These are phyloP conservation scores for Starmerella roubikii DNA, from an alignment of 805 yeast species.

Conservation along the genomic window DNA sequence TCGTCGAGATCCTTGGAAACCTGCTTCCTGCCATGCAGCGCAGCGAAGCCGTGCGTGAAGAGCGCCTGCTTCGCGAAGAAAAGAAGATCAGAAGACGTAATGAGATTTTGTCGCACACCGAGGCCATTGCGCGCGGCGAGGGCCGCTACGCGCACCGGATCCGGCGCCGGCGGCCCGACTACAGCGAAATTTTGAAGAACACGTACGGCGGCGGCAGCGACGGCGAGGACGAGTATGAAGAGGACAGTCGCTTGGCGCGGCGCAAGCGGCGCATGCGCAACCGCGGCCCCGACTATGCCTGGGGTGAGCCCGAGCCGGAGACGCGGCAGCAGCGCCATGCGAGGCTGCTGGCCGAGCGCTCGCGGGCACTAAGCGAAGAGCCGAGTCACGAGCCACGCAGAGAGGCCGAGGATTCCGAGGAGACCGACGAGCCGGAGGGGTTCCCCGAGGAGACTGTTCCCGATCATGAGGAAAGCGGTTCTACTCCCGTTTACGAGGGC, in stretches of 20 bases:
- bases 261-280: constrained; percentile 7
- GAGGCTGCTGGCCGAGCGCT: constrained; percentile 15
- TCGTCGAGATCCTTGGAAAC: constrained; percentile 17
- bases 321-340: constrained; percentile 19
- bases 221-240: constrained; percentile 7
- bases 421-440: background rate
- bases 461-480: too few species aligned
- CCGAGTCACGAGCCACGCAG: background rate
- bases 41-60: constrained; percentile 13
- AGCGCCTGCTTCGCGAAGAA: constrained; percentile 16
- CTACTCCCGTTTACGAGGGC: too few species aligned
- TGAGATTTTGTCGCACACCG: constrained; percentile 16
- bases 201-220: constrained; percentile 5
- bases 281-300: constrained; percentile 11
- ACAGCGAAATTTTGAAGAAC: constrained; percentile 9
- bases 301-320: constrained; percentile 17
- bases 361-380: constrained; percentile 4
- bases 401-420: background rate
- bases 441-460: background rate
- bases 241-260: constrained; percentile 2
- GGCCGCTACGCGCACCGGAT: constrained; percentile 19
- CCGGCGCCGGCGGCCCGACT: constrained; percentile 13
- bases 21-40: constrained; percentile 13
- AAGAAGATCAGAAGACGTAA: constrained; percentile 15
- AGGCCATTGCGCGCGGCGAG: constrained; percentile 20